A percentile compares a stretch with the other conserved stretches of the same genome.
Conservation (phyloP, 2,329 filamentous ascomycete species). For the Lachnellula occidentalis region DNA sequence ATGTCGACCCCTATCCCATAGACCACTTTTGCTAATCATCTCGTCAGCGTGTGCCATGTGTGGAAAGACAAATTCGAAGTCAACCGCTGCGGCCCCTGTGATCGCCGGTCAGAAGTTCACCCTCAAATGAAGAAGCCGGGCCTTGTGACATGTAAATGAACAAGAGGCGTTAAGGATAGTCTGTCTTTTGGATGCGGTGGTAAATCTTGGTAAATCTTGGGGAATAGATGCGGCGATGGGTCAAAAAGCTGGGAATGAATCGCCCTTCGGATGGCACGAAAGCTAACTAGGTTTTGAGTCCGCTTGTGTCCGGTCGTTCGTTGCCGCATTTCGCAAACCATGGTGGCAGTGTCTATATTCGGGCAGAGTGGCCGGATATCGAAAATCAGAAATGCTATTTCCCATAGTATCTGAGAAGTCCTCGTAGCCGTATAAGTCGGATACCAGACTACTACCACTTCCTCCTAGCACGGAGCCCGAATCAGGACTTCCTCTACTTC, state of each 20-base stretch:
- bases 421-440: no score
- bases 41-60: conserved; percentile 55
- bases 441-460: neutral
- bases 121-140: conserved; percentile 41
- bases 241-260: neutral
- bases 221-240: neutral
- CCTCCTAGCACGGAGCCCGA: neutral
- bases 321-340: no score
- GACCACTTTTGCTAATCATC: neutral
- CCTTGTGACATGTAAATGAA: neutral
- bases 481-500: neutral
- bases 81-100: conserved; percentile 45
- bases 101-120: conserved; percentile 59
- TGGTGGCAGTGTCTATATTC: no score
- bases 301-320: no score
- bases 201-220: neutral
- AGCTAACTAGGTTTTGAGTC: no score
- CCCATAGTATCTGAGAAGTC: no score
- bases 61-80: conserved; percentile 51
- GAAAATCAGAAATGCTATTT: no score
- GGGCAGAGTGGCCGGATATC: no score
- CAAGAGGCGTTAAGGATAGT: neutral
- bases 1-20: conserved; percentile 22
- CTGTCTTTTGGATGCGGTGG: no score
- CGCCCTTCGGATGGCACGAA: no score